phyloP scores from a whole-genome alignment of 169 alveolate species.

The Ichthyophthirius multifiliis region DNA sequence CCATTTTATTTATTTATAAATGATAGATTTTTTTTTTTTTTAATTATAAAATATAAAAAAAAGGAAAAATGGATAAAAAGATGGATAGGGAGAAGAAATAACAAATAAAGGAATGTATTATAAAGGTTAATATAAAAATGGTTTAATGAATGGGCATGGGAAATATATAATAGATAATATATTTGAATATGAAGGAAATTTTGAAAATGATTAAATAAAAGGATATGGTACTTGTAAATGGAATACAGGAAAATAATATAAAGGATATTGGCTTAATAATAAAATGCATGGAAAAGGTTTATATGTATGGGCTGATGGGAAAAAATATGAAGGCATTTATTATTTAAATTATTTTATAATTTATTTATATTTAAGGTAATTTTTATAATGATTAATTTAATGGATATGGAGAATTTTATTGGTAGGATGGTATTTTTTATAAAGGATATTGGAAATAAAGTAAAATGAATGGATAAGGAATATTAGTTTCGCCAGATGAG shows the following conservation, averaged over 20 bases:
- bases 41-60: neutral
- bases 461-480: constrained; percentile 13
- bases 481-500: neutral
- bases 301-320: constrained; percentile 12
- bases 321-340: neutral
- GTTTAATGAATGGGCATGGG: neutral
- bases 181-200: neutral
- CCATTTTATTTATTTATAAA: neutral
- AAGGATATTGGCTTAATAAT: constrained; percentile 49
- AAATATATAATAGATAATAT: neutral
- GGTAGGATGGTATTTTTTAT: constrained; percentile 47
- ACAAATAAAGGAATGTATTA: neutral
- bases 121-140: neutral
- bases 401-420: constrained; percentile 48
- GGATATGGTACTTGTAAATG: constrained; percentile 1
- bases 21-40: neutral
- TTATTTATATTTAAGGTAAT: neutral
- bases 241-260: constrained; percentile 33
- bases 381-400: constrained; percentile 7
- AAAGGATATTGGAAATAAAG: constrained; percentile 29
- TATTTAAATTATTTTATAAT: neutral
- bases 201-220: neutral
- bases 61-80: constrained; percentile 11
- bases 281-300: constrained; percentile 48
- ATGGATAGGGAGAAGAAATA: constrained; percentile 5